These are phyloP conservation scores for Colletotrichum karsti DNA, from an alignment of 2,329 filamentous ascomycete species.

Conservation along the genomic window DNA sequence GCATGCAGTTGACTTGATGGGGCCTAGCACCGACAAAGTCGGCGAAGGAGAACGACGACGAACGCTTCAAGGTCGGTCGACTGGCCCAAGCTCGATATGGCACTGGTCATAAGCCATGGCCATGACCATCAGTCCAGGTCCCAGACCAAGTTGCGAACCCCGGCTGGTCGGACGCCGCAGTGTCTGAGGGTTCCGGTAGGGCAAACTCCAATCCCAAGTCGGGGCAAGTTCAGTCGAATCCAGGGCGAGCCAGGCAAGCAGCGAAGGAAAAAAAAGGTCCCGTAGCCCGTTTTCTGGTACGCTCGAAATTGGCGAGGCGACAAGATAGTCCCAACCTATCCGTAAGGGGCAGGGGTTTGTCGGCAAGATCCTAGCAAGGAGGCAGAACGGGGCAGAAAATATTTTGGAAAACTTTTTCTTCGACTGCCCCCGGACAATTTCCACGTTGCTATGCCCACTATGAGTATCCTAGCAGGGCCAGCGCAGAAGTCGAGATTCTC, in stretches of 20 bases:
- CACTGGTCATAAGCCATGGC: not conserved
- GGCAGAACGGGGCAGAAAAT: constrained; percentile 1
- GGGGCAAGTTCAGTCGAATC: not conserved
- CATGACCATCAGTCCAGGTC: not conserved
- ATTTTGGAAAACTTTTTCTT: constrained; percentile 13
- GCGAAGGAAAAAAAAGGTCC: not conserved
- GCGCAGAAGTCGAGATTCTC: not conserved
- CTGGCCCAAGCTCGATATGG: not conserved
- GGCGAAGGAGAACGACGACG: not conserved
- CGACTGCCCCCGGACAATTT: constrained; percentile 8
- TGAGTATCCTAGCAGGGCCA: not conserved
- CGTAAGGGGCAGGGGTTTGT: constrained; percentile 12
- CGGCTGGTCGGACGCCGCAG: constrained; percentile 19
- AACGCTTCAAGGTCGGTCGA: not conserved
- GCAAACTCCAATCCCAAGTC: constrained; percentile 8
- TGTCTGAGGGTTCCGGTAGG: constrained; percentile 22
- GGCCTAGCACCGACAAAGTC: not conserved
- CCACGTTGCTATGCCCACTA: constrained; percentile 19
- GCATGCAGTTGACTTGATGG: not conserved
- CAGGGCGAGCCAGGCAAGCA: constrained; percentile 7
- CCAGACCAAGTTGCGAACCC: constrained; percentile 18
- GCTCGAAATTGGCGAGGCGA: constrained; percentile 22
- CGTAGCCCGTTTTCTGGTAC: not conserved
- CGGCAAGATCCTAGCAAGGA: constrained; percentile 17
- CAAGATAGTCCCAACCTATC: not conserved